Evolutionary conservation across 2,329 filamentous ascomycete genomes (phyloP).

Genomic region (Periconia sp.): DNA sequence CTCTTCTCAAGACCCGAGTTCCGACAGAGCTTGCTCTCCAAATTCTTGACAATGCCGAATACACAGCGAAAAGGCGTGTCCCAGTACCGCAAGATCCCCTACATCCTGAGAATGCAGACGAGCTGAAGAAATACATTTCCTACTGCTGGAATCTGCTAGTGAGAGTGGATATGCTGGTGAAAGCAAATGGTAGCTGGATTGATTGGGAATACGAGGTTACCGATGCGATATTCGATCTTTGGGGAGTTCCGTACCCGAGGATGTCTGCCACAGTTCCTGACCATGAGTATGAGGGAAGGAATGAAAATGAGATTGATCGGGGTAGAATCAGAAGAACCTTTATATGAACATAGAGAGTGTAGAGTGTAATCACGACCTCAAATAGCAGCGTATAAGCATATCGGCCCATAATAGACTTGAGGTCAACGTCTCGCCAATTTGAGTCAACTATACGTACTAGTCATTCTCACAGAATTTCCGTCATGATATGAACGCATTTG

Average conservation of each 20-base stretch:
- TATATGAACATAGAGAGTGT: conserved; percentile 2
- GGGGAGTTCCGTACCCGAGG: conserved; percentile 9
- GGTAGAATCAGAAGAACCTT: conserved; percentile 1
- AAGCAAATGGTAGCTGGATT: conserved; percentile 8
- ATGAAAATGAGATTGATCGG: not conserved
- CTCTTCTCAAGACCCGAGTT: conserved; percentile 5
- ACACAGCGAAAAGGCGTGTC: conserved; percentile 1
- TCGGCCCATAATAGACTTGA: too few species aligned
- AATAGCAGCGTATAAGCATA: too few species aligned
- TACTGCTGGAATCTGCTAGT: conserved; percentile 17
- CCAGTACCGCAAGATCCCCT: conserved; percentile 10
- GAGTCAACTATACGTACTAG: too few species aligned
- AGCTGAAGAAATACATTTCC: conserved; percentile 14
- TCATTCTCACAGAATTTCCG: too few species aligned
- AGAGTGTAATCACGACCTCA: too few species aligned
- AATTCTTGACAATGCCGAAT: conserved; percentile 11
- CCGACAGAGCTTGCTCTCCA: conserved; percentile 13
- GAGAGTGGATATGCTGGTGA: conserved; percentile 14
- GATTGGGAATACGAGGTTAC: conserved; percentile 18
- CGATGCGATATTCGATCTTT: conserved; percentile 10
- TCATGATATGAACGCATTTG: too few species aligned
- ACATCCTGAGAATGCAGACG: conserved; percentile 9
- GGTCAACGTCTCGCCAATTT: too few species aligned
- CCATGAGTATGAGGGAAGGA: not conserved
- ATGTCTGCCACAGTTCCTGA: conserved; percentile 3